These are phyloP conservation scores for Cyclotella kingstonii DNA, from an alignment of 108 stramenopile species.

Conservation along the genomic window DNA sequence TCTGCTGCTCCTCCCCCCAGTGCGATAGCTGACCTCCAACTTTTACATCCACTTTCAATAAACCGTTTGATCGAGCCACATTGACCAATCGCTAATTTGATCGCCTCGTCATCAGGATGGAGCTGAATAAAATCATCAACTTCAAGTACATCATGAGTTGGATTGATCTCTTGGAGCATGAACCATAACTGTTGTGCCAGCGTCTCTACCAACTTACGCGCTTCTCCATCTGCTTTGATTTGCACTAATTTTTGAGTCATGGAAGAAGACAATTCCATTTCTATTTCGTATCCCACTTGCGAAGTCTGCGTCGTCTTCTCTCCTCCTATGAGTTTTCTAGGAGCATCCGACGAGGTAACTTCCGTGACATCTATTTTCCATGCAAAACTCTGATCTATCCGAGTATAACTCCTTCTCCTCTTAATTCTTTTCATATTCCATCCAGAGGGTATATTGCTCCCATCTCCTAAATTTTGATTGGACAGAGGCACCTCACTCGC, in stretches of 20 bases:
- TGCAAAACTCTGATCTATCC: slow-evolving; percentile 70
- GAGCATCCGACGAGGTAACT: slow-evolving; percentile 55
- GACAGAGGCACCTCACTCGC: slow-evolving; percentile 68
- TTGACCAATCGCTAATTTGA: slow-evolving; percentile 66
- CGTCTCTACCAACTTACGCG: slow-evolving; percentile 46
- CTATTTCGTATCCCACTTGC: slow-evolving; percentile 72
- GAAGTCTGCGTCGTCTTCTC: slow-evolving; percentile 13
- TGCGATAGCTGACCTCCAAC: slow-evolving; percentile 32
- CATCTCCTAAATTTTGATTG: slow-evolving; percentile 16
- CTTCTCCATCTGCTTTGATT: slow-evolving; percentile 47
- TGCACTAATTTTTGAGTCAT: slow-evolving; percentile 65
- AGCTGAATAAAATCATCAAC: slow-evolving; percentile 73
- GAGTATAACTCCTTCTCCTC: slow-evolving; percentile 73
- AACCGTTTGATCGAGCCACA: slow-evolving; percentile 70
- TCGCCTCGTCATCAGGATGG: slow-evolving; percentile 58
- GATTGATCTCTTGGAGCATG: slow-evolving; percentile 75
- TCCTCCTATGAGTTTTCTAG: slow-evolving; percentile 1
- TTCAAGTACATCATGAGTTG: slow-evolving; percentile 73
- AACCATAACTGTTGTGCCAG: slow-evolving; percentile 75
- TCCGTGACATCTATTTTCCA: slow-evolving; percentile 91
- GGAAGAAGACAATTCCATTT: slow-evolving; percentile 65
- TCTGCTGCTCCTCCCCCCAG: slow-evolving; percentile 31
- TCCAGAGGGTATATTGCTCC: slow-evolving; percentile 24
- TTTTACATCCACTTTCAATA: slow-evolving; percentile 49
- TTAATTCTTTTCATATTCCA: slow-evolving; percentile 73